These are phyloP conservation scores for Drechslerella stenobrocha DNA, from an alignment of 2,329 filamentous ascomycete species.

Conservation along the genomic window DNA sequence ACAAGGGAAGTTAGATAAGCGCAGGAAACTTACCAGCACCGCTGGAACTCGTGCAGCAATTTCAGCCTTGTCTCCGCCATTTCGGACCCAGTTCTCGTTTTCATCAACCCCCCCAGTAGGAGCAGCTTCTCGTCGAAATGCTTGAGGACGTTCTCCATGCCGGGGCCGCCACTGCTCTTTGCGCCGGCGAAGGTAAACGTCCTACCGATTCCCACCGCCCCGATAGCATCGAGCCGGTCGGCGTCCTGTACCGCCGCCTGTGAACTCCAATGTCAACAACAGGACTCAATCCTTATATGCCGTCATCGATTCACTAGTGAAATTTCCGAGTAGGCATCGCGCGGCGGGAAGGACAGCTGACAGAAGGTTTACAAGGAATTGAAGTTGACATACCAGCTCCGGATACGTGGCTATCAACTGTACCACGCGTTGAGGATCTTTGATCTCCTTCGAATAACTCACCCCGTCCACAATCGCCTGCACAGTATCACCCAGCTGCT, in stretches of 20 bases:
- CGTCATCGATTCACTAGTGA: constrained; percentile 4
- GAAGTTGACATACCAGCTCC: constrained; percentile 61
- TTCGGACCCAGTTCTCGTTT: constrained; percentile 61
- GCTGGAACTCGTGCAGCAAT: constrained; percentile 59
- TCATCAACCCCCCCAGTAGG: constrained; percentile 65
- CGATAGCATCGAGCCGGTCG: constrained; percentile 87
- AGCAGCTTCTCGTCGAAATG: constrained; percentile 79
- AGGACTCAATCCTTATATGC: background rate
- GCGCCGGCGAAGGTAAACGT: constrained; percentile 76
- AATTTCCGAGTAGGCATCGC: background rate
- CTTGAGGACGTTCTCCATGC: constrained; percentile 67
- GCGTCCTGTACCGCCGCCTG: constrained; percentile 83
- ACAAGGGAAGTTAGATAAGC: no score
- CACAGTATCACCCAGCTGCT: constrained; percentile 66
- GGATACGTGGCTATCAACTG: constrained; percentile 68
- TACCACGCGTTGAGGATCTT: constrained; percentile 65
- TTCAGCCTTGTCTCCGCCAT: constrained; percentile 60
- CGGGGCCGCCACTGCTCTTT: constrained; percentile 57
- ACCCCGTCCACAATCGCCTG: constrained; percentile 75
- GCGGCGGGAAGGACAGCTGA: no score
- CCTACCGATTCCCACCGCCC: constrained; percentile 79
- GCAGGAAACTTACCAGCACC: constrained; percentile 59
- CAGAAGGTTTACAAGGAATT: background rate
- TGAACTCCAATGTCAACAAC: background rate
- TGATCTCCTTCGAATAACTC: constrained; percentile 74